phyloP scores from a whole-genome alignment of 2,329 filamentous ascomycete genomes.

The Monascus ruber region DNA sequence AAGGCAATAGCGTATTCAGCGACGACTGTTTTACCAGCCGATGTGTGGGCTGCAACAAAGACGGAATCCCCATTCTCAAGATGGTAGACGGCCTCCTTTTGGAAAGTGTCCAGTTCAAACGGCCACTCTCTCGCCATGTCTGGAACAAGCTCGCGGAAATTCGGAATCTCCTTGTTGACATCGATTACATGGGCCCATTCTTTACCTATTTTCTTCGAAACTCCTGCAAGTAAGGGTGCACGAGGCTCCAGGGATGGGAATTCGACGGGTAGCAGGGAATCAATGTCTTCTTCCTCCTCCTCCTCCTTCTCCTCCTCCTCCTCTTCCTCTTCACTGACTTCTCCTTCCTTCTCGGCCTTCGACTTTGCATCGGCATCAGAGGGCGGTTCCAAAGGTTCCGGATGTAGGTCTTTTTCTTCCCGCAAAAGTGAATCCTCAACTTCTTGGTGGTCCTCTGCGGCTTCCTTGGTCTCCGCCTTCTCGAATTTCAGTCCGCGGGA shows the following conservation, averaged over 20 bases:
- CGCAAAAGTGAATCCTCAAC: slow-evolving; percentile 52
- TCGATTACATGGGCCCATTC: slow-evolving; percentile 99
- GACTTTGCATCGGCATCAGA: slow-evolving; percentile 21
- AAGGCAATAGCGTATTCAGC: slow-evolving; percentile 96
- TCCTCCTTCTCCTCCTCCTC: slow-evolving; percentile 31
- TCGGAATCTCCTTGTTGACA: slow-evolving; percentile 83
- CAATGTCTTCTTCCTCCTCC: slow-evolving; percentile 52
- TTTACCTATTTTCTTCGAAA: slow-evolving; percentile 60
- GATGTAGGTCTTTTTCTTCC: slow-evolving; percentile 30
- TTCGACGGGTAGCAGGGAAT: slow-evolving; percentile 78
- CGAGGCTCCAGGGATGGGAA: slow-evolving; percentile 85
- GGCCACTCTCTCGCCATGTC: slow-evolving; percentile 96
- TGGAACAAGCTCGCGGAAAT: slow-evolving; percentile 84
- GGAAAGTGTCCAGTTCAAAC: slow-evolving; percentile 94
- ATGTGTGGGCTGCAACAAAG: slow-evolving; percentile 95
- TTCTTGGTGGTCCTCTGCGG: slow-evolving; percentile 55
- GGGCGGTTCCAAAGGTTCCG: slow-evolving; percentile 38
- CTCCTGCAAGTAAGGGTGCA: slow-evolving; percentile 60
- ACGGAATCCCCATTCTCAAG: slow-evolving; percentile 94
- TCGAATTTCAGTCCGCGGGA: slow-evolving; percentile 63
- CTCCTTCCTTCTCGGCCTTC: slow-evolving; percentile 16
- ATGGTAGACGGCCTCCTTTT: slow-evolving; percentile 97
- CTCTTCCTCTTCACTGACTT: slow-evolving; percentile 21
- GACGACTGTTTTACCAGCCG: slow-evolving; percentile 94
- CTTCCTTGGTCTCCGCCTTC: slow-evolving; percentile 46